These are phyloP conservation scores for Drechslera avenae DNA, from an alignment of 2,329 filamentous ascomycete species.

Conservation along the genomic window DNA sequence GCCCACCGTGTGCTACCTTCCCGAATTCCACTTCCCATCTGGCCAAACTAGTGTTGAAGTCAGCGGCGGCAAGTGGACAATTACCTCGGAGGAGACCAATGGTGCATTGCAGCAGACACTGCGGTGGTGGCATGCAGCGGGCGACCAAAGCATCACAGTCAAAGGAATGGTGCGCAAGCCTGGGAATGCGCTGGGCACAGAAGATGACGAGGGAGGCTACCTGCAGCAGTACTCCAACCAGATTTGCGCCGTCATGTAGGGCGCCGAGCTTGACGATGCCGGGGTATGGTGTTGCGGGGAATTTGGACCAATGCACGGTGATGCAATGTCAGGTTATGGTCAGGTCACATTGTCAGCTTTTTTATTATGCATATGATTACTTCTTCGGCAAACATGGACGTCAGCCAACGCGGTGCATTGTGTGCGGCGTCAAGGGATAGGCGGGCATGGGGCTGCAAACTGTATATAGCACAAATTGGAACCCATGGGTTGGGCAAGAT, in stretches of 20 bases:
- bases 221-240: constrained; percentile 64
- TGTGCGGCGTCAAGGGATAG: not conserved
- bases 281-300: constrained; percentile 17
- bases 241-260: constrained; percentile 53
- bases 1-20: constrained; percentile 84
- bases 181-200: constrained; percentile 55
- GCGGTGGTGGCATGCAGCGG: constrained; percentile 90
- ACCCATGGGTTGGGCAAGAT: not conserved
- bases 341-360: constrained; percentile 40
- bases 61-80: constrained; percentile 87
- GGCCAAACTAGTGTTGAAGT: constrained; percentile 73
- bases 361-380: constrained; percentile 14
- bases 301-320: constrained; percentile 17
- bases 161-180: constrained; percentile 71
- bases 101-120: constrained; percentile 74
- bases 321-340: constrained; percentile 37
- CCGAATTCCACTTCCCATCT: constrained; percentile 89
- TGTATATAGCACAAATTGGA: constrained; percentile 1
- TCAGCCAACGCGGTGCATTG: not conserved
- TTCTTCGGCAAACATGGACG: constrained; percentile 1
- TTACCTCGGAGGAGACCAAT: constrained; percentile 73
- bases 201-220: constrained; percentile 78
- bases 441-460: not conserved
- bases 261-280: too few species aligned
- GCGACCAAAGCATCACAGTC: constrained; percentile 79